Evolutionary conservation across 1,284 basidiomycete genomes (phyloP), one percentile per base, ranked within the genome.

Genomic region (Cryptococcus amylolentus): DNA sequence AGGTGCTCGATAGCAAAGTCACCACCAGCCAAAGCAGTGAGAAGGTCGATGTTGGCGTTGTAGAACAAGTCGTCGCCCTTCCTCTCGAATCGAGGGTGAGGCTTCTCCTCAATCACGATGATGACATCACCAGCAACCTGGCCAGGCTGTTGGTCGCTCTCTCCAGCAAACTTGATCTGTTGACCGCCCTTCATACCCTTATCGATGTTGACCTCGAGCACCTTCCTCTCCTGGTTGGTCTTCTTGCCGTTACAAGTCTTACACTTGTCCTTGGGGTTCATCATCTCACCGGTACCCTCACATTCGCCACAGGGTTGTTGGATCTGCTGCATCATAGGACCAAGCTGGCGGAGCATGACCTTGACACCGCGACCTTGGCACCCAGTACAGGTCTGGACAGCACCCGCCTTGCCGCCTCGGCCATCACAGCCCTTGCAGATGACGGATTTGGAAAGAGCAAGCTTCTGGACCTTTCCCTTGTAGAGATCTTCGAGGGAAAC

Each of bases 261-360:
- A 85, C 96, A 99, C 64, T 88, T 84, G 81, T 98, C 93, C 80
- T 95, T 98, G 56, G 82, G 76, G 79, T 93, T 92, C 81, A 98
- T 96, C 69, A 91, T 83, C 79, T 98, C 95, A 64, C 96, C 96
- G 23, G 85, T 84, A 37, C 91, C 96, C 52, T 83, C 83, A 78
- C 96, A 99, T 37, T 97, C 94, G 72, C 88, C 86, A 80, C 96
- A 99, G 51, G 87, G 84, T 64, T 92, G 89, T 77, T 98, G 96
- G 70, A 98, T 91, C 80, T 99, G 96, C 80, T 99, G 96, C 68
- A 99, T 92, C 96, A 99, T 99, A 16, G 96, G 96, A 39, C 96
- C 96, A 84, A 79, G 70, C 78, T 98, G 95, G 61, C 96, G 89
- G 59, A 98, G 81, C 56, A 88, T 91, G 69, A 98, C 80, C 78